phyloP scores from a whole-genome alignment of 345 rosid species.

The Brassica cretica region DNA sequence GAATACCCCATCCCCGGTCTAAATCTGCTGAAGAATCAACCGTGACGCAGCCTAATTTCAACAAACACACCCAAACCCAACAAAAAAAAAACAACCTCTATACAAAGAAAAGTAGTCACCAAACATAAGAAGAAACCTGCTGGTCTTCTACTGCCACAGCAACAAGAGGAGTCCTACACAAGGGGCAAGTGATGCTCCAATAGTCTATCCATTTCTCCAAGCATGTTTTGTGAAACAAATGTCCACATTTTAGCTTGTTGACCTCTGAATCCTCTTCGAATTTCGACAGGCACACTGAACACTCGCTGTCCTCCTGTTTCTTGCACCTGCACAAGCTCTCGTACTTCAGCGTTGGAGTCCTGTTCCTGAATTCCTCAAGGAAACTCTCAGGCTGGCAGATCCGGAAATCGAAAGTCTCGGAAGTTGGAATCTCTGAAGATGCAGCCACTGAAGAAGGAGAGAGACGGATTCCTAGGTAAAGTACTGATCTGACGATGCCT shows the following conservation, averaged over 20 bases:
- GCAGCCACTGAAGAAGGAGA: slow-evolving; percentile 41
- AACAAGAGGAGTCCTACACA: slow-evolving; percentile 62
- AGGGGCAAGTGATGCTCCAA: slow-evolving; percentile 70
- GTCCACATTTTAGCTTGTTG: slow-evolving; percentile 64
- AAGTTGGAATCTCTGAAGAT: slow-evolving; percentile 26
- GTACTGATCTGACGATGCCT: slow-evolving; percentile 65
- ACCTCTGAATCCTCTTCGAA: slow-evolving; percentile 67
- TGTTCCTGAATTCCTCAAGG: slow-evolving; percentile 65
- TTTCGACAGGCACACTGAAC: slow-evolving; percentile 61
- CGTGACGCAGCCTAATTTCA: slow-evolving; percentile 34
- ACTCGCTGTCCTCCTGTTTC: slow-evolving; percentile 53
- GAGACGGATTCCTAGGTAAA: slow-evolving; percentile 59
- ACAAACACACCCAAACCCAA: slow-evolving; percentile 17
- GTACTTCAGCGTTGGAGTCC: slow-evolving; percentile 54
- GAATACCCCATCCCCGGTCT: slow-evolving; percentile 37
- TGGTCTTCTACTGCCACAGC: not conserved
- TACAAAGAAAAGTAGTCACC: slow-evolving; percentile 41
- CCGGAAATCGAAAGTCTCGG: slow-evolving; percentile 45
- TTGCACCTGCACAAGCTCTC: slow-evolving; percentile 50
- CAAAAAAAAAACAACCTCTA: not conserved
- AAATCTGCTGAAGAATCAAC: slow-evolving; percentile 16
- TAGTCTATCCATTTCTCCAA: slow-evolving; percentile 79
- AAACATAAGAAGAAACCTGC: slow-evolving; percentile 39
- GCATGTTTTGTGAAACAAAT: slow-evolving; percentile 66
- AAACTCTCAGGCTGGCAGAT: slow-evolving; percentile 6